Evolutionary conservation across 192 early-diverging fungal species (phyloP), one percentile per base, ranked within the genome.

Genomic region (Podila verticillata): DNA sequence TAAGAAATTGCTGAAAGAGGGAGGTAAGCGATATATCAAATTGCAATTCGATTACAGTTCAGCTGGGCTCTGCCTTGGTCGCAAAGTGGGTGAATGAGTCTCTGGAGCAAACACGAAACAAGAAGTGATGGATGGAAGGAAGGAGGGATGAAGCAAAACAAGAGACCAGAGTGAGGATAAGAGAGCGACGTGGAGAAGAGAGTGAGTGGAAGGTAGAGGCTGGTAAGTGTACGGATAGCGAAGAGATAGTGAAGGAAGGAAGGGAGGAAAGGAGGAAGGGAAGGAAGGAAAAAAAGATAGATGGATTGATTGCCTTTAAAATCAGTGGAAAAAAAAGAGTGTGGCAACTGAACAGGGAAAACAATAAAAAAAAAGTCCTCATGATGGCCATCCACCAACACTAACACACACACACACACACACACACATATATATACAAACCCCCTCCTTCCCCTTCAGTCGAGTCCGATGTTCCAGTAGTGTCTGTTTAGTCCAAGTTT

Each of bases 51-150:
- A 44, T 64, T 68, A 68, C 62, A 65, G 72, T 66, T 66, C 48
- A 47, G 48, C 24, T n/a, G 71, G 71, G 71, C 71, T 73, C 71
- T 73, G 44, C 44, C 29, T 44, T 44, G 12, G 39, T 44, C 39
- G 39, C 39, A 44, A 44, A 44, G 2, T 44, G 39, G 39, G 39
- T 44, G 39, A 44, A 44, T 44, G 39, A 44, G 39, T 44, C 39
- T 44, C 39, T 44, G 39, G 39, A 44, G 39, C 15, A 44, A 44
- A 15, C 12, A 39, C 0, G 12, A 13, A 13, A 44, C 13, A 44
- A 15, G 13, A 44, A 44, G 39, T 17, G 39, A 13, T 17, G 12
- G 39, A n/a, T n/a, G n/a, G 12, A 13, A 13, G 17, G 39, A 44
- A 15, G 13, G 17, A 44, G 39, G 3, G 39, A 13, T 17, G 12